A percentile compares a stretch with the other conserved stretches of the same genome.
phyloP scores from a whole-genome alignment of 208 protist species.

The Trypanosoma avium region DNA sequence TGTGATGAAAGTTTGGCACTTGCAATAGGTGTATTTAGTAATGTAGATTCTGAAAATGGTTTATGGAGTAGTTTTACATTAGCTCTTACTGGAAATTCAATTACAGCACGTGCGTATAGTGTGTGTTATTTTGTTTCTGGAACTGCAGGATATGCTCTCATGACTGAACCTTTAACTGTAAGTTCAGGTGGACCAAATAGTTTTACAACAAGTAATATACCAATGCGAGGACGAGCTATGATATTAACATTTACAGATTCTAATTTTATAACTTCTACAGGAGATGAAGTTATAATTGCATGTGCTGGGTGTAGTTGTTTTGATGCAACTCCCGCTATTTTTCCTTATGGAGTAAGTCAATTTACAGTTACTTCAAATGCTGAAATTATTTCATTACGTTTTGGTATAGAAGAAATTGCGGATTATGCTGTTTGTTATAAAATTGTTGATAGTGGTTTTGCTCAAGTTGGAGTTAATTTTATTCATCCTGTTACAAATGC shows the following conservation, averaged over 20 bases:
- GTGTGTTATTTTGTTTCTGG: conserved; percentile 76
- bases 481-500: conserved; percentile 47
- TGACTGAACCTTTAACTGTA: conserved; percentile 46
- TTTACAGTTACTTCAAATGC: not conserved
- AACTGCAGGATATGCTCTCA: conserved; percentile 52
- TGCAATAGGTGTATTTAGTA: conserved; percentile 41
- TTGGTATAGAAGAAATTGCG: conserved; percentile 55
- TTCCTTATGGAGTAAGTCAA: conserved; percentile 66
- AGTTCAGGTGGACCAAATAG: conserved; percentile 50
- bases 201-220: conserved; percentile 72
- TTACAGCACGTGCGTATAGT: conserved; percentile 42
- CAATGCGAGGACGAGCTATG: conserved; percentile 78
- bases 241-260: conserved; percentile 42
- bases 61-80: conserved; percentile 45
- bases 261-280: conserved; percentile 30
- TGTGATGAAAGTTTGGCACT: conserved; percentile 56
- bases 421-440: conserved; percentile 79
- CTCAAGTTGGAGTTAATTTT: conserved; percentile 39
- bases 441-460: conserved; percentile 75
- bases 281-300: conserved; percentile 62
- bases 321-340: conserved; percentile 34
- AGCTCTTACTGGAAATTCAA: conserved; percentile 29
- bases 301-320: conserved; percentile 78
- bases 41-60: conserved; percentile 23
- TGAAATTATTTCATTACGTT: conserved; percentile 41